A percentile compares a stretch with the other conserved stretches of the same genome.
These are phyloP conservation scores for Podospora conica DNA, from an alignment of 495 filamentous ascomycete genomes.

Conservation along the genomic window DNA sequence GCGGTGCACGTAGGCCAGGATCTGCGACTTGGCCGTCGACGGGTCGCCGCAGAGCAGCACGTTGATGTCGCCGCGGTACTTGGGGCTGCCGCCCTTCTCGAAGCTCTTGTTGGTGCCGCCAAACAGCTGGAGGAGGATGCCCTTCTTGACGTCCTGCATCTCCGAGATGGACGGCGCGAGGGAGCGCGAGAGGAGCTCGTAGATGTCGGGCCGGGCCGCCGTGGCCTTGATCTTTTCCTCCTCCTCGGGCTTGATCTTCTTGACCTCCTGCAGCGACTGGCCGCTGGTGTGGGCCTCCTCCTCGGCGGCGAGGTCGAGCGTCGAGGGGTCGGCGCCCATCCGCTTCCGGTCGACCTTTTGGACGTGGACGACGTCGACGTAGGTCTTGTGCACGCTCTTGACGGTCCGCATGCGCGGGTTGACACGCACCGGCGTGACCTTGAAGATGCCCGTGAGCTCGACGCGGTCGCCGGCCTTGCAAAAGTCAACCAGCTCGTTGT, in stretches of 20 bases:
- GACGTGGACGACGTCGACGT: conserved; percentile 89
- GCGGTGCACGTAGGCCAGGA: conserved; percentile 91
- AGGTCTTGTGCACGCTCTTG: conserved; percentile 96
- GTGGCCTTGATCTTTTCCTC: conserved; percentile 82
- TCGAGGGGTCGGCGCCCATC: conserved; percentile 85
- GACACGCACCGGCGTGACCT: conserved; percentile 88
- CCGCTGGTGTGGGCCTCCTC: conserved; percentile 79
- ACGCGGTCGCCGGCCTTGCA: conserved; percentile 97
- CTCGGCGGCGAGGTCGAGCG: conserved; percentile 51
- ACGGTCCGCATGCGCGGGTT: conserved; percentile 88
- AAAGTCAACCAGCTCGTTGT: conserved; percentile 94
- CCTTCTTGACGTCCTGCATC: conserved; percentile 98
- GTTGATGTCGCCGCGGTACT: conserved; percentile 96
- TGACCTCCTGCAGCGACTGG: conserved; percentile 69
- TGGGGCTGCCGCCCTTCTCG: conserved; percentile 90
- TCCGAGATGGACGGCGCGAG: conserved; percentile 94
- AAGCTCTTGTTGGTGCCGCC: conserved; percentile 99
- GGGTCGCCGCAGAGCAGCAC: conserved; percentile 94
- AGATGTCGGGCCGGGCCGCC: conserved; percentile 77
- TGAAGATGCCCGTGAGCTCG: conserved; percentile 94
- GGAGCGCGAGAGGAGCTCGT: conserved; percentile 87
- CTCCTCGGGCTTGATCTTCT: conserved; percentile 84
- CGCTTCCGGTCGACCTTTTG: conserved; percentile 94
- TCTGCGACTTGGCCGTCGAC: conserved; percentile 91
- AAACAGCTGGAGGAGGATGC: conserved; percentile 91